Evolutionary conservation across 2,329 filamentous ascomycete genomes (phyloP), one percentile per base, ranked within the genome.

Genomic region (Ophidiomyces ophidiicola): DNA sequence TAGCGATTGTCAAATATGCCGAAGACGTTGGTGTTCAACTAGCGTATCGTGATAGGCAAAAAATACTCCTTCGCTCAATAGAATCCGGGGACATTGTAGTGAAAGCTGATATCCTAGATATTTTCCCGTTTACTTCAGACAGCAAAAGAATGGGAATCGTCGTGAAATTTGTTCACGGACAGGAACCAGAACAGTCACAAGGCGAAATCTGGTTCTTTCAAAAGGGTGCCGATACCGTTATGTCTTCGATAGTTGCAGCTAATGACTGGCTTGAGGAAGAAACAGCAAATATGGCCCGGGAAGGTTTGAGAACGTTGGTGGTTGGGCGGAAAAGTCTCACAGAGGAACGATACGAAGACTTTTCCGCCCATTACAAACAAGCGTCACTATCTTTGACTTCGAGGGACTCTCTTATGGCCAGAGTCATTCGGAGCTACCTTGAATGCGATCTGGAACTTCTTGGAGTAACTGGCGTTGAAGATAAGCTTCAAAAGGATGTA

Each of bases 251-350:
- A 48, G 90, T 98, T 24, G 84, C 82, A 5, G 77, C 87, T 12
- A 98, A 96, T 54, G 90, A 98, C 64, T 98, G 90, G 92, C 76
- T 98, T 0, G 90, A 98, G 50, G 90, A 98, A 59, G 90, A 98
- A 60, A 96, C 90, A 0, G 84, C 85, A n/a, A 98, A 98, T 58
- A 98, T 98, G 92, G 92, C 92, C 4, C 78, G 90, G 33, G 92
- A 98, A 67, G 90, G 90, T 26, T 68, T 98, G 35, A 80, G 90
- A 42, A 98, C 90, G 0, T 70, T 98, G 4, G 90, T 98, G 4
- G 82, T 98, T 18, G 92, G 90, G n/a, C 76, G 92, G 32, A 94
- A 90, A 59, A 80, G 77, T 50, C 69, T 98, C 4, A 88, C 85
- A 0, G 51, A 68, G 4, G 72, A 80, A 49, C 81, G 87, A 50